Conservation (phyloP, 2,329 filamentous ascomycete species). For the Colletotrichum tropicale region DNA sequence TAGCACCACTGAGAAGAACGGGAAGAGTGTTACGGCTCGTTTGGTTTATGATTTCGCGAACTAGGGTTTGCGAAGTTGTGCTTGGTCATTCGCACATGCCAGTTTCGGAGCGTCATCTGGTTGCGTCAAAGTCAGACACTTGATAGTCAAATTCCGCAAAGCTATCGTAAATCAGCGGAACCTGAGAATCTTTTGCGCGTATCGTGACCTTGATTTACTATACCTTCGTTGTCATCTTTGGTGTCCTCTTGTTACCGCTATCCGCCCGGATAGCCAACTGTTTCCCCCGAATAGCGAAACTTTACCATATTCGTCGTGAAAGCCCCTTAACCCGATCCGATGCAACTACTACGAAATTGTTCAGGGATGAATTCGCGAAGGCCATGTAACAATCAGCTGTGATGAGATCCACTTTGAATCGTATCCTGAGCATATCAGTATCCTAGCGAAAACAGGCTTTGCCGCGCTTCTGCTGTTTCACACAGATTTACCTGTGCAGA, state of each 20-base stretch:
- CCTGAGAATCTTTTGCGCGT: fast-evolving
- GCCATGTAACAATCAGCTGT: background rate
- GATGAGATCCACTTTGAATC: background rate
- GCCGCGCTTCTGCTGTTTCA: background rate
- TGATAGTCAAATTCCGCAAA: background rate
- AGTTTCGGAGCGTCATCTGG: background rate
- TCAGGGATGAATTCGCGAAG: background rate
- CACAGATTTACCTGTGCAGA: background rate
- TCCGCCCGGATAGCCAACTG: background rate
- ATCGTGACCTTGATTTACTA: background rate
- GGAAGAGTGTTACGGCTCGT: background rate
- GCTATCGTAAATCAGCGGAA: background rate
- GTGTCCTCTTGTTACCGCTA: background rate
- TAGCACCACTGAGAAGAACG: background rate
- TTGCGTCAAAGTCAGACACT: background rate
- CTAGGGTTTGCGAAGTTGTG: background rate
- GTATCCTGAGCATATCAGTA: background rate
- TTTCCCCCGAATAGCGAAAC: background rate
- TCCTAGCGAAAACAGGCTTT: background rate
- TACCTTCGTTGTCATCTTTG: fast-evolving
- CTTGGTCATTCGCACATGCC: background rate
- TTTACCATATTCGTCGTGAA: background rate
- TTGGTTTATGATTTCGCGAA: background rate
- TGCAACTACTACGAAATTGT: background rate
- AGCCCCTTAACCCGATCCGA: background rate